phyloP scores from a whole-genome alignment of 805 yeast genomes.

The Saccharomycodes ludwigii region DNA sequence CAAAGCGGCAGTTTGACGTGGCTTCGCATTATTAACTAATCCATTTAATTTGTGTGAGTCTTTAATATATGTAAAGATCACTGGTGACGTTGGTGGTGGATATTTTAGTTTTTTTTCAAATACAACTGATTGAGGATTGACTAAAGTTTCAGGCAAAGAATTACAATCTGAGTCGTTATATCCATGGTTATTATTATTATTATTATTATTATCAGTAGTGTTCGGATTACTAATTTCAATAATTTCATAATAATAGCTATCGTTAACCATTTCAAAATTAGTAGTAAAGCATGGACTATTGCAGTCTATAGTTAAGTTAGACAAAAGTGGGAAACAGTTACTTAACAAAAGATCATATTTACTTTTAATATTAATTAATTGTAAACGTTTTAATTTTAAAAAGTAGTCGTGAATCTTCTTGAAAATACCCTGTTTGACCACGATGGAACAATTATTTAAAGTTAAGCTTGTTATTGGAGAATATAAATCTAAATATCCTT shows the following conservation, averaged over 20 bases:
- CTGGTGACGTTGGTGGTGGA: slow-evolving; percentile 24
- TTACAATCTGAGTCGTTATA: slow-evolving; percentile 8
- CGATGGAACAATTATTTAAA: slow-evolving; percentile 23
- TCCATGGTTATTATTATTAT: slow-evolving; percentile 1
- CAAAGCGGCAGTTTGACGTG: slow-evolving; percentile 12
- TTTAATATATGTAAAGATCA: slow-evolving; percentile 15
- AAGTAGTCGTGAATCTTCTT: slow-evolving; percentile 28
- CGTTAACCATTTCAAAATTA: slow-evolving; percentile 13
- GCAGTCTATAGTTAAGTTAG: slow-evolving; percentile 33
- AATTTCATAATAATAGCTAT: slow-evolving; percentile 15
- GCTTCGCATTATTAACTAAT: slow-evolving; percentile 6
- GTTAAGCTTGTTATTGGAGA: slow-evolving; percentile 25
- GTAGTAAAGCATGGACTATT: slow-evolving; percentile 32
- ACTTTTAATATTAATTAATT: slow-evolving; percentile 28
- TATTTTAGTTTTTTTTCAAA: slow-evolving; percentile 11
- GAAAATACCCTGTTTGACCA: slow-evolving; percentile 26
- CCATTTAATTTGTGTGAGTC: slow-evolving; percentile 12
- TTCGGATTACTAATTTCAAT: slow-evolving; percentile 3
- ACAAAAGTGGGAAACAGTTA: slow-evolving; percentile 30
- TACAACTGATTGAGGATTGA: slow-evolving; percentile 15
- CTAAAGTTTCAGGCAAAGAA: slow-evolving; percentile 18
- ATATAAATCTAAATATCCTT: slow-evolving; percentile 19
- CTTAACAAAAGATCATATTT: slow-evolving; percentile 37
- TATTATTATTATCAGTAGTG: slow-evolving; percentile 1
- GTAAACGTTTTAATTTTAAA: slow-evolving; percentile 26